These are phyloP conservation scores for Xylaria sp. DNA, from an alignment of 2,329 filamentous ascomycete genomes.

Conservation along the genomic window DNA sequence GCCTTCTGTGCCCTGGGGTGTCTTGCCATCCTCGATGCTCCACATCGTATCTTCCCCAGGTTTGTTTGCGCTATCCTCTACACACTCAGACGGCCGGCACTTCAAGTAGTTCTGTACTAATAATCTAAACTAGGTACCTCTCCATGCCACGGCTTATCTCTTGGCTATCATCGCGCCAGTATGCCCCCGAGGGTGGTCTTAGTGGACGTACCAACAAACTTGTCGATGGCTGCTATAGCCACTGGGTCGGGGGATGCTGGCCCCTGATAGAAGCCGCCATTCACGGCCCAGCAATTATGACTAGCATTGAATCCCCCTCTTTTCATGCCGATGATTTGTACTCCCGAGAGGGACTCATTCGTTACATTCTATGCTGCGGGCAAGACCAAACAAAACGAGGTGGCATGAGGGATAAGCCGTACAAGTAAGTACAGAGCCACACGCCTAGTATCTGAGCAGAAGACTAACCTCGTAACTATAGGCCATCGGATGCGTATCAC, in stretches of 20 bases:
- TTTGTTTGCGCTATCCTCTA: constrained; percentile 51
- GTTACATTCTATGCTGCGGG: constrained; percentile 90
- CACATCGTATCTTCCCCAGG: constrained; percentile 74
- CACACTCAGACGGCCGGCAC: constrained; percentile 46
- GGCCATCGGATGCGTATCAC: constrained; percentile 85
- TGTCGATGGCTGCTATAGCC: constrained; percentile 97
- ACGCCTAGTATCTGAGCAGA: constrained; percentile 12
- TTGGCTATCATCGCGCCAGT: constrained; percentile 90
- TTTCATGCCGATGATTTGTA: constrained; percentile 53
- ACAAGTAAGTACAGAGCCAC: constrained; percentile 68
- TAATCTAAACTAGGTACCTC: constrained; percentile 63
- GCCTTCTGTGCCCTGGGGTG: constrained; percentile 93
- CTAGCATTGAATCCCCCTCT: constrained; percentile 29
- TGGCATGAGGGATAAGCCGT: constrained; percentile 91
- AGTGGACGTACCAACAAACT: constrained; percentile 96
- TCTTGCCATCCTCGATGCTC: constrained; percentile 82
- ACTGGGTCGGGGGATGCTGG: constrained; percentile 97
- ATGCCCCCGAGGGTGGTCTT: constrained; percentile 89
- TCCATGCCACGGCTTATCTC: constrained; percentile 77
- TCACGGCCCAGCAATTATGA: constrained; percentile 51
- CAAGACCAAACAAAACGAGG: constrained; percentile 74
- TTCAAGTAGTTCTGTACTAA: constrained; percentile 35
- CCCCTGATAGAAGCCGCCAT: constrained; percentile 83
- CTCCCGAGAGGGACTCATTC: constrained; percentile 81
- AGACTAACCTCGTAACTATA: constrained; percentile 42